Evolutionary conservation across 2,329 filamentous ascomycete genomes (phyloP), one percentile per base, ranked within the genome.

Genomic region (Colletotrichum endophyticum): DNA sequence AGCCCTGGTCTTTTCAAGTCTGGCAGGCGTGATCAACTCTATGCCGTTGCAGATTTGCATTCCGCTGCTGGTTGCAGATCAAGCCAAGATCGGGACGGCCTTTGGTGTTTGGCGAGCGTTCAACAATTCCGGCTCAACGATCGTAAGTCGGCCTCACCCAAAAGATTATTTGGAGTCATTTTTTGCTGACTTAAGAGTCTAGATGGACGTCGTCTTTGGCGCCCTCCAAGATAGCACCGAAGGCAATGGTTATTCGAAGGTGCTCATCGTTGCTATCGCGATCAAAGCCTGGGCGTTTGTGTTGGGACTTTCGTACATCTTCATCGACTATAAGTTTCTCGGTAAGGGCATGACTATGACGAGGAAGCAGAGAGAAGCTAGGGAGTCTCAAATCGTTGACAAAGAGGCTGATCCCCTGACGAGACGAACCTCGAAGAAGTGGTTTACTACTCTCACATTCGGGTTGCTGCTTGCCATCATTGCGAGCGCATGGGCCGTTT

Each of bases 191-290:
- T 25, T 19, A 1, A 8, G 19, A 8, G 13, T 27, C n/a, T 3
- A 81, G 79, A 80, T 80, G 78, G 79, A 81, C 22, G 79, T 81
- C 4, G 79, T 79, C 1, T 81, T 73, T n/a, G 80, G 79, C 13
- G 79, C 78, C 12, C 30, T 81, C 2, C 80, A 81, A 66, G 79
- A 81, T 4, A 72, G 73, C 1, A 81, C 79, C 2, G 73, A 79
- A 8, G 70, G 53, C 6, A 77, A 69, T n/a, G 80, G 80, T 0
- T 81, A 80, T 44, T 49, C 62, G 7, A 77, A 74, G 19, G 80
- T 80, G 2, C 66, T 80, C 2, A 66, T 70, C 1, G 70, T 80
- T 2, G 70, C 79, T 5, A 78, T 76, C 11, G 62, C 74, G 13
- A 78, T 80, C 68, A 81, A 81, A 49, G 79, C 79, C 0, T 76